phyloP scores from a whole-genome alignment of 108 stramenopile genomes.

The Nitzschia sp. region DNA sequence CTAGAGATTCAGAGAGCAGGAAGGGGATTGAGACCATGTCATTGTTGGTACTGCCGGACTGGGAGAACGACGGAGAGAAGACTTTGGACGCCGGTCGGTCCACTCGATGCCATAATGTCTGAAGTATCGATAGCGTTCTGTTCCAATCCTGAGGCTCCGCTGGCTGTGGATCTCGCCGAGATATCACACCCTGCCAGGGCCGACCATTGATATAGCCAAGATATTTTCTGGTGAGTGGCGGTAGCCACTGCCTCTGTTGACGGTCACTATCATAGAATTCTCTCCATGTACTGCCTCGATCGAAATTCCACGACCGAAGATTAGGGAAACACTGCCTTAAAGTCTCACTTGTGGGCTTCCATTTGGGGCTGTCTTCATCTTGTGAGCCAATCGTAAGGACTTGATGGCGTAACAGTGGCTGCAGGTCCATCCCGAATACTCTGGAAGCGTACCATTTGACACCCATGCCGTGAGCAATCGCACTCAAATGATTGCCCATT shows the following conservation, averaged over 20 bases:
- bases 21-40: constrained; percentile 19
- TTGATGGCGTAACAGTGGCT: constrained; percentile 34
- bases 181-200: not conserved
- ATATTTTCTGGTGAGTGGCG: not conserved
- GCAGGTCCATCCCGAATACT: constrained; percentile 17
- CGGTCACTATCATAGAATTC: constrained; percentile 20
- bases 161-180: not conserved
- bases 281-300: constrained; percentile 15
- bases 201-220: constrained; percentile 16
- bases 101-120: not conserved
- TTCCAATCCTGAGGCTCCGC: not conserved
- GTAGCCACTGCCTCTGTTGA: constrained; percentile 9
- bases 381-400: not conserved
- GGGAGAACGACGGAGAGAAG: not conserved
- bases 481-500: constrained; percentile 48
- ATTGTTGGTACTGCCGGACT: not conserved
- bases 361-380: constrained; percentile 22
- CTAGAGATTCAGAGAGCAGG: constrained; percentile 15
- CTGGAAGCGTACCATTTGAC: constrained; percentile 31
- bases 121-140: not conserved
- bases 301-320: constrained; percentile 23
- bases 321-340: constrained; percentile 40
- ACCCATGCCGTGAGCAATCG: constrained; percentile 32
- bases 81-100: not conserved
- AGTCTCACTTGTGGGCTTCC: constrained; percentile 19